Evolutionary conservation across 176 grass and related monocot genomes (phyloP), one percentile per base, ranked within the genome.

Genomic region (Bromus sterilis): DNA sequence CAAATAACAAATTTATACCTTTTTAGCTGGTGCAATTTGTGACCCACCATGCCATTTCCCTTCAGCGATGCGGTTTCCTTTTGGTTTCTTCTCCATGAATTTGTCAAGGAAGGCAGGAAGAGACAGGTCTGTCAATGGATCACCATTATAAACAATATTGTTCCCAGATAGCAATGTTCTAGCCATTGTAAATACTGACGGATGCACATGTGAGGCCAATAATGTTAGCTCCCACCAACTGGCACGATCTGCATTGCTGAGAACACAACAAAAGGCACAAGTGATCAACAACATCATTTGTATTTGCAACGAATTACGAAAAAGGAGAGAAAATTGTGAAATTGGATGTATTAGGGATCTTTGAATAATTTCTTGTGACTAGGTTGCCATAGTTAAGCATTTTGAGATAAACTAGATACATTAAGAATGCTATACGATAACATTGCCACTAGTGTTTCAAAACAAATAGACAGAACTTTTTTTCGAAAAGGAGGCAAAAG

Each of bases 31-130:
- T 65, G 95, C 95, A 79, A 98, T 98, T 70, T 91, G 88, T 10
- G 90, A 98, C 62, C 95, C 95, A 81, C 95, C 95, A 86, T 98
- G 90, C 95, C 95, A 98, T 83, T 70, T 93, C 78, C 95, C 92
- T 75, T 98, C 92, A 64, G 87, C 73, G 56, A 90, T 89, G 58
- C 71, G 81, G 70, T 89, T 93, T 32, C 76, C 63, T 76, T 98
- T 98, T 53, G 95, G 95, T 59, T 98, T 98, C 86, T 98, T 98
- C 80, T 98, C 95, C 95, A 98, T 94, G 68, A 98, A 98, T 64
- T 98, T 98, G 75, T 98, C 92, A 25, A 98, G 84, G 81, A 98
- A 98, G 11, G 95, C 88, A 69, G 82, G 11, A 79, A 98, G 90
- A 4, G 92, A 98, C 48, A 98, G 75, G 71, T 94, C 95, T 41